These are phyloP conservation scores for Casuarina equisetifolia DNA, from an alignment of 306 rosid species.

Conservation along the genomic window DNA sequence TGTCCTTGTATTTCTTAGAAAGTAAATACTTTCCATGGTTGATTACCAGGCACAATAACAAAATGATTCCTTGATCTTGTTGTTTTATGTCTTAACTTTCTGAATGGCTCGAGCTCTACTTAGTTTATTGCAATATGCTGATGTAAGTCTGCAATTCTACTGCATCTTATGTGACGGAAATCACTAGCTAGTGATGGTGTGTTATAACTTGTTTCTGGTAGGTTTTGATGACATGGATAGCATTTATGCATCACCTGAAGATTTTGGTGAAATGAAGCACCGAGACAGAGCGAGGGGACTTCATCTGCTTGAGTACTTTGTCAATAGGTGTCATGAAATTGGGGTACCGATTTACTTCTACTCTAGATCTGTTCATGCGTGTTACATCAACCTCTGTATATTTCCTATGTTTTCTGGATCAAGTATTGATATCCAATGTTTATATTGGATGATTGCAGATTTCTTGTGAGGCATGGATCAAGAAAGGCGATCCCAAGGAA, in stretches of 20 bases:
- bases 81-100: neutral
- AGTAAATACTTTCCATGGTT: neutral
- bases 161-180: slow-evolving; percentile 3
- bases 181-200: slow-evolving; percentile 9
- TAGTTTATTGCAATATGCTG: slow-evolving; percentile 1
- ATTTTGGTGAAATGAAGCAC: slow-evolving; percentile 55
- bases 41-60: neutral
- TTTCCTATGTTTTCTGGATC: neutral
- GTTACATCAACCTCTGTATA: neutral
- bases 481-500: slow-evolving; percentile 79
- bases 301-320: slow-evolving; percentile 81
- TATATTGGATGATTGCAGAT: slow-evolving; percentile 44
- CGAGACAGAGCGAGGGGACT: slow-evolving; percentile 60
- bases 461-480: slow-evolving; percentile 82
- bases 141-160: slow-evolving; percentile 12
- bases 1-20: neutral
- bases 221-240: slow-evolving; percentile 87
- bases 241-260: slow-evolving; percentile 80
- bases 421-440: neutral
- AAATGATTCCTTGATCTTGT: neutral
- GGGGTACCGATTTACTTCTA: slow-evolving; percentile 53
- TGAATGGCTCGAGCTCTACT: neutral
- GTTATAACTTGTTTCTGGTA: slow-evolving; percentile 30
- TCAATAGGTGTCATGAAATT: slow-evolving; percentile 74
- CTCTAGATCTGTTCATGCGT: neutral